Evolutionary conservation across 108 stramenopile species (phyloP).

Genomic region (Fragilaria radians): DNA sequence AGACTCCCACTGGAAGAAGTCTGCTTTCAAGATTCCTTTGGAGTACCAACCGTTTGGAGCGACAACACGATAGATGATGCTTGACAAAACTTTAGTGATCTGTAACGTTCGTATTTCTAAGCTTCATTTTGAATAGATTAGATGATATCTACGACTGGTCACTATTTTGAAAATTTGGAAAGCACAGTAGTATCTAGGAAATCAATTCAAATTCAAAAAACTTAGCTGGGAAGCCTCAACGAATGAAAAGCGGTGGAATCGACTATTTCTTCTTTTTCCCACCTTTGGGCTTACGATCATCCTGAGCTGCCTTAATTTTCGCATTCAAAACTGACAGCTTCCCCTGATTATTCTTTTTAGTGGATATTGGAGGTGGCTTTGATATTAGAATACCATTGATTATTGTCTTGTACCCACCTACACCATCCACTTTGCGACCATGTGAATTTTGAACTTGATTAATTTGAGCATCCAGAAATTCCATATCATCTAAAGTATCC

Average conservation of each 20-base stretch:
- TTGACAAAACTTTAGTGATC: no score
- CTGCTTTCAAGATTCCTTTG: constrained; percentile 72
- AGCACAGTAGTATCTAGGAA: no score
- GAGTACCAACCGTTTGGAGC: constrained; percentile 28
- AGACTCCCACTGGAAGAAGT: constrained; percentile 60
- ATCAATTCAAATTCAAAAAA: no score
- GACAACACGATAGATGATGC: no score
- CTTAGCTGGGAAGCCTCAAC: no score
- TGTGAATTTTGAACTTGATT: constrained; percentile 70
- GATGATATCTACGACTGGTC: no score
- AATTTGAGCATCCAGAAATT: constrained; percentile 78
- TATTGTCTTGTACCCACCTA: constrained; percentile 60
- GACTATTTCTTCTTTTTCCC: constrained; percentile 35
- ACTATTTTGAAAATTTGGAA: no score
- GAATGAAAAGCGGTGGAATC: no score
- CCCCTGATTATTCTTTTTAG: constrained; percentile 36
- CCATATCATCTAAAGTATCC: constrained; percentile 72
- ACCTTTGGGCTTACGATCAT: constrained; percentile 45
- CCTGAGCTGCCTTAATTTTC: constrained; percentile 61
- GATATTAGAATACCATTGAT: constrained; percentile 73
- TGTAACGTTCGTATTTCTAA: no score
- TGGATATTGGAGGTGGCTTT: constrained; percentile 31
- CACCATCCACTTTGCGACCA: constrained; percentile 62
- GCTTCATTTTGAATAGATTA: no score
- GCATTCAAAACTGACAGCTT: constrained; percentile 38